A percentile compares a stretch with the other conserved stretches of the same genome.
phyloP scores from a whole-genome alignment of 1,139 yeast genomes.

The Diutina siamensis region DNA sequence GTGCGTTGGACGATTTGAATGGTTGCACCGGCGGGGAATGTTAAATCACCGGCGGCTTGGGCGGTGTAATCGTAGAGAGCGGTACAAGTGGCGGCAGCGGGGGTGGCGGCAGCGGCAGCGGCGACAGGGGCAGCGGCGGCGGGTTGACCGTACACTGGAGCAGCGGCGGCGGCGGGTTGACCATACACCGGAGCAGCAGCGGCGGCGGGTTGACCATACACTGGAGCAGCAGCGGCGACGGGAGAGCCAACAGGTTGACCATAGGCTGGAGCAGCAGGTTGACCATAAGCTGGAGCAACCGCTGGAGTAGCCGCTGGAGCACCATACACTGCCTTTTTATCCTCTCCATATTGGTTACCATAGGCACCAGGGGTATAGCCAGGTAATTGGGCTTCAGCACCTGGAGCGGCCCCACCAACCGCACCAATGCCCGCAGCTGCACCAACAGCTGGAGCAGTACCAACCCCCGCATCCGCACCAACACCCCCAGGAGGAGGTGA shows the following conservation, averaged over 20 bases:
- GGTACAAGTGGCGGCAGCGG: conserved; percentile 45
- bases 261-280: conserved; percentile 9
- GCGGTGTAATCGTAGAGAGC: conserved; percentile 72
- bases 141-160: neutral
- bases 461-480: neutral
- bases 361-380: neutral
- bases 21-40: conserved; percentile 78
- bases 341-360: conserved; percentile 1
- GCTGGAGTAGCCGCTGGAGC: conserved; percentile 2
- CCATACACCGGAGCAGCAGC: conserved; percentile 18
- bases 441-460: neutral
- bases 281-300: conserved; percentile 10
- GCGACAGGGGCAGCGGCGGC: conserved; percentile 19
- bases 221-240: conserved; percentile 9
- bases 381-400: neutral
- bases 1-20: conserved; percentile 67
- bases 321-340: neutral
- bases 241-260: too few relatives aligned
- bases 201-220: conserved; percentile 8
- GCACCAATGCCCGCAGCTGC: neutral
- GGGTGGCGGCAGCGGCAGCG: conserved; percentile 17
- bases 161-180: conserved; percentile 14
- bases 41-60: conserved; percentile 82
- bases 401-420: neutral
- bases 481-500: neutral